Base-by-base conservation (phyloP, 2,329 filamentous ascomycete species). In the Aspergillus sp. region DNA sequence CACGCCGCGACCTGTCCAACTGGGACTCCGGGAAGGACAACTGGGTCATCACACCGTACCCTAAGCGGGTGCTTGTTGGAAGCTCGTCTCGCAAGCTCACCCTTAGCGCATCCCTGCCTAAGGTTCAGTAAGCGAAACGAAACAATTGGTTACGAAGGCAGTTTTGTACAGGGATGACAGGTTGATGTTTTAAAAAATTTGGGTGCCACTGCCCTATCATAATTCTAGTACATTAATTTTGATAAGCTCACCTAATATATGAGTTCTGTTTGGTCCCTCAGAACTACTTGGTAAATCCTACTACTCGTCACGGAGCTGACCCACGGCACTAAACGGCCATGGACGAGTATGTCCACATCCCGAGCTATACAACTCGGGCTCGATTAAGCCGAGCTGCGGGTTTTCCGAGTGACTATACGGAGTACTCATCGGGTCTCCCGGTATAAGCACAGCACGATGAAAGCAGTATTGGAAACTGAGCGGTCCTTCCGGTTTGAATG, bases 1-100 rank as follows among this genome's bases (percentile, higher is more conserved):
- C 87, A 6, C 84, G 93, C 40, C 86, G 91, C 56, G 93, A 97
- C 69, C 65, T 97, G 56, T 91, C 88, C 71, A 95, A 92, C 78
- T 97, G 93, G 93, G 90, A 96, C 65, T 79, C 84, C 1, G 80
- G 70, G 1, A 72, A 77, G n/a, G 93, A 97, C 80, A 88, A 97
- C 79, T 98, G 93, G 93, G 84, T 91, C 46, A 79, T 87, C 54
- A 79, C 77, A 31, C 66, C 77, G 21, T 79, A 84, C 64, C 74
- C 79, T 52, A 86, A 86, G 79, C 86, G 77, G 57, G 80, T 86
- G 41, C 83, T 82, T 62, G 84, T 88, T 6, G 85, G 85, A 24
- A 80, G 76, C 62, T 84, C 81, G 4, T 86, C 83, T 57, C 79
- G 85, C 64, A 85, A 82, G 56, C 70, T 87, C 62, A 78, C 77